A percentile compares a stretch with the other conserved stretches of the same genome.
Conservation (phyloP, 2,329 filamentous ascomycete species). For the Sclerotinia trifoliorum region DNA sequence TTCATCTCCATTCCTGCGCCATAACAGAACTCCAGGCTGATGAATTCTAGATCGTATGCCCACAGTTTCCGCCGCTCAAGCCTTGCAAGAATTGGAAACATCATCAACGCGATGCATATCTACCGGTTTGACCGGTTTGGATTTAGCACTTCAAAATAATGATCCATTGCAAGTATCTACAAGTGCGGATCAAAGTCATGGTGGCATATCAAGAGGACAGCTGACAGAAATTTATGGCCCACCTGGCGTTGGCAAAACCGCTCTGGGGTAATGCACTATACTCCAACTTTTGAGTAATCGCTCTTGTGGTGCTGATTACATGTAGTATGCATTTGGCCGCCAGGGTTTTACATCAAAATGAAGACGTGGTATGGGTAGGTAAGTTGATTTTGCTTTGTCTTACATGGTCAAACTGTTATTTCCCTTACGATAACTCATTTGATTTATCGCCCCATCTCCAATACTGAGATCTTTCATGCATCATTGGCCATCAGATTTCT, state of each 20-base stretch:
- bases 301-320: constrained; percentile 24
- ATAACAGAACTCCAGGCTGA: constrained; percentile 18
- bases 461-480: neutral
- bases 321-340: constrained; percentile 68
- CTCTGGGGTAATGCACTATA: constrained; percentile 52
- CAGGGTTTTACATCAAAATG: constrained; percentile 58
- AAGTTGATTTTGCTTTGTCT: constrained; percentile 25
- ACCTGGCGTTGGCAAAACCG: constrained; percentile 80
- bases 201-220: constrained; percentile 71
- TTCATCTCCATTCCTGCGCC: neutral
- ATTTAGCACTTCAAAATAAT: constrained; percentile 47
- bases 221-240: constrained; percentile 87
- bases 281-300: neutral
- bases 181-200: constrained; percentile 35
- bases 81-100: constrained; percentile 58
- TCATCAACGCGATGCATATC: constrained; percentile 51
- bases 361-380: constrained; percentile 81
- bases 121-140: constrained; percentile 55
- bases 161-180: constrained; percentile 20
- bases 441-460: neutral
- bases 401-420: neutral
- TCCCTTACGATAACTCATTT: neutral
- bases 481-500: neutral
- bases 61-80: constrained; percentile 73
- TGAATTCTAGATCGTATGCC: constrained; percentile 64